Conservation (phyloP, 2,329 filamentous ascomycete species). For the Plectosphaerella cucumerina region DNA sequence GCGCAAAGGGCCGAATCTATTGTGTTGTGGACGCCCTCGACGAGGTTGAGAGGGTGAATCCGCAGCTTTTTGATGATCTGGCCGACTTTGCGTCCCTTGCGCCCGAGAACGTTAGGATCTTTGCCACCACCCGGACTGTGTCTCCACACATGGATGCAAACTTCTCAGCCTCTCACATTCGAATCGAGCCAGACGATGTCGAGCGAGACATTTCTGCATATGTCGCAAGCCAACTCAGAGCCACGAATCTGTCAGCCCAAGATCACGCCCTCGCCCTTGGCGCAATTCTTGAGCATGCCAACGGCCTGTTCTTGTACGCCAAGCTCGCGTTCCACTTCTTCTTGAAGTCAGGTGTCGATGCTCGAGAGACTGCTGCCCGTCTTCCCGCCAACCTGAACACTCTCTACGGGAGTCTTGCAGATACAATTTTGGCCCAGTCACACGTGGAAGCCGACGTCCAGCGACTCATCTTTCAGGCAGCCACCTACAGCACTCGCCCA, state of each 20-base stretch:
- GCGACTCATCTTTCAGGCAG: conserved; percentile 30
- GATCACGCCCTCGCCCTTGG: conserved; percentile 17
- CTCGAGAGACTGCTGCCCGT: conserved; percentile 18
- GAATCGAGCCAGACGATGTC: conserved; percentile 29
- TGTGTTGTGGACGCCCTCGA: conserved; percentile 40
- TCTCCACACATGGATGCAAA: conserved; percentile 23
- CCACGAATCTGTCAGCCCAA: conserved; percentile 11
- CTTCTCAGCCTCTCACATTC: conserved; percentile 23
- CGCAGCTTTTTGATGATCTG: conserved; percentile 27
- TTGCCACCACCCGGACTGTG: conserved; percentile 38
- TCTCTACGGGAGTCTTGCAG: conserved; percentile 36
- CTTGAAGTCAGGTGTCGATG: conserved; percentile 17
- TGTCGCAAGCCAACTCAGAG: conserved; percentile 18
- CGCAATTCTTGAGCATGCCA: conserved; percentile 28
- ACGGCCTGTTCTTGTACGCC: conserved; percentile 42
- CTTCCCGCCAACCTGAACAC: conserved; percentile 31
- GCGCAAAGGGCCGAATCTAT: conserved; percentile 22
- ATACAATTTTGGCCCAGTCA: conserved; percentile 28
- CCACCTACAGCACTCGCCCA: conserved; percentile 35
- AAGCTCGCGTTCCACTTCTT: conserved; percentile 36
- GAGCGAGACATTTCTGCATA: conserved; percentile 35
- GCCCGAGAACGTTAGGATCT: conserved; percentile 30
- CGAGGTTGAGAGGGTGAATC: conserved; percentile 37
- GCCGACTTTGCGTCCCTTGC: conserved; percentile 23
- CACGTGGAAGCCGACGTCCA: conserved; percentile 26